These are phyloP conservation scores for Aureobasidium sp. DNA, from an alignment of 2,329 filamentous ascomycete species.

Conservation along the genomic window DNA sequence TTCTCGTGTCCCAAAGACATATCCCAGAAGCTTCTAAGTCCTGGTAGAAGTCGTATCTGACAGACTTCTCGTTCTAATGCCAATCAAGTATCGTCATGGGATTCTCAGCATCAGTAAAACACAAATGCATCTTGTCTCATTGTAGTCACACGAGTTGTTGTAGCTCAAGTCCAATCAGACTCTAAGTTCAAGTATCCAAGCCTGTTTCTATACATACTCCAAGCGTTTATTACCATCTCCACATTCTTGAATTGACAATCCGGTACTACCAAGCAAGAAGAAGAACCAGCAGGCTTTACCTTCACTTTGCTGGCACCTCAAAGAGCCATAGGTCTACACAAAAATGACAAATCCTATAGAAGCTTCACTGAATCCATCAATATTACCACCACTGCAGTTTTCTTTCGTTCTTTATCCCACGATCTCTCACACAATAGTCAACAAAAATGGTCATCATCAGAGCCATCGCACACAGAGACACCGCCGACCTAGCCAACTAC, in stretches of 20 bases:
- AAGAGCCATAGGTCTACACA: too few species aligned
- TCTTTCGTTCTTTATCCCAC: too few species aligned
- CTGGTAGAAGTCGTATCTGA: too few species aligned
- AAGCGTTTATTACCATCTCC: neutral
- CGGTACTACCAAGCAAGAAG: neutral
- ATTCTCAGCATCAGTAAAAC: neutral
- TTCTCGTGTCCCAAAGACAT: too few species aligned
- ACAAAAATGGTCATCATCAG: constrained; percentile 2
- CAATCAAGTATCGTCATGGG: neutral
- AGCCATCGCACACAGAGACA: neutral
- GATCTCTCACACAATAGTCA: too few species aligned
- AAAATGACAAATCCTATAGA: neutral
- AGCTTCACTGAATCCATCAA: too few species aligned
- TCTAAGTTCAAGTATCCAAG: neutral
- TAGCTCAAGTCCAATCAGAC: neutral
- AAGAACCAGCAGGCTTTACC: neutral
- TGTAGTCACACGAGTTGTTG: neutral
- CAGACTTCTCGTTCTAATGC: too few species aligned
- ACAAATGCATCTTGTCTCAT: neutral
- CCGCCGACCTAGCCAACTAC: neutral
- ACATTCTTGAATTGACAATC: neutral
- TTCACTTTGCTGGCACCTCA: neutral
- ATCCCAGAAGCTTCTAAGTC: too few species aligned
- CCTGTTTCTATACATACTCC: neutral
- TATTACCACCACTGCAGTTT: too few species aligned